Conservation (phyloP, 306 rosid species). For the Vigna trinervia region DNA sequence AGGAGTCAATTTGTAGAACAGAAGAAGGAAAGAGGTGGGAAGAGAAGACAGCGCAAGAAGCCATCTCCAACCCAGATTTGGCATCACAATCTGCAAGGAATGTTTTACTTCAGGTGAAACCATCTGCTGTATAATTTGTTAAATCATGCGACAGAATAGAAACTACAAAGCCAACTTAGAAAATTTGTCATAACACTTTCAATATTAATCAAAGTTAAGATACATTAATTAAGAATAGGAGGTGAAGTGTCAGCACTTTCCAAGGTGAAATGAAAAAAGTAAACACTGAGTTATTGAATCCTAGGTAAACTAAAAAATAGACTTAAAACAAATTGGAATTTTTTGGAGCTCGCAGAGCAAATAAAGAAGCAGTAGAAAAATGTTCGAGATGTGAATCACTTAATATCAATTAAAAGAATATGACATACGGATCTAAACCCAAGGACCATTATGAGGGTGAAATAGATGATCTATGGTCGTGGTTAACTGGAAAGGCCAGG, state of each 20-base stretch:
- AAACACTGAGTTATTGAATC: slow-evolving; percentile 30
- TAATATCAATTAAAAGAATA: slow-evolving; percentile 21
- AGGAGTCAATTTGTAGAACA: slow-evolving; percentile 79
- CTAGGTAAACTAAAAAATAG: neutral
- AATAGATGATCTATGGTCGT: slow-evolving; percentile 16
- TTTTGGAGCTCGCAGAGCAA: slow-evolving; percentile 15
- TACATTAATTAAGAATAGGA: slow-evolving; percentile 29
- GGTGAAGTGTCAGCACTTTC: slow-evolving; percentile 28
- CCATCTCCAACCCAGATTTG: slow-evolving; percentile 98
- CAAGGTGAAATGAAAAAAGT: slow-evolving; percentile 17
- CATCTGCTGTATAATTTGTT: slow-evolving; percentile 30
- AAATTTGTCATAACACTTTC: slow-evolving; percentile 36
- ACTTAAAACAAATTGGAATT: slow-evolving; percentile 7
- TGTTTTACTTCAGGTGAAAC: slow-evolving; percentile 44
- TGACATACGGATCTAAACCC: slow-evolving; percentile 5
- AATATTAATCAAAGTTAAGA: slow-evolving; percentile 4
- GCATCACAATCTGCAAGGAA: slow-evolving; percentile 85
- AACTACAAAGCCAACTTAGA: slow-evolving; percentile 25
- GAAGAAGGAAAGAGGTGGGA: slow-evolving; percentile 83
- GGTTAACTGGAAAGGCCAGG: slow-evolving; percentile 17
- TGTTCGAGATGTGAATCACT: slow-evolving; percentile 11
- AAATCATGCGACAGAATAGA: slow-evolving; percentile 24
- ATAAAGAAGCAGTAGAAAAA: slow-evolving; percentile 13
- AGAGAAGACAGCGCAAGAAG: slow-evolving; percentile 84
- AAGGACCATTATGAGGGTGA: slow-evolving; percentile 31